phyloP scores from a whole-genome alignment of 2,329 filamentous ascomycete genomes.

The Microdochium bolleyi region DNA sequence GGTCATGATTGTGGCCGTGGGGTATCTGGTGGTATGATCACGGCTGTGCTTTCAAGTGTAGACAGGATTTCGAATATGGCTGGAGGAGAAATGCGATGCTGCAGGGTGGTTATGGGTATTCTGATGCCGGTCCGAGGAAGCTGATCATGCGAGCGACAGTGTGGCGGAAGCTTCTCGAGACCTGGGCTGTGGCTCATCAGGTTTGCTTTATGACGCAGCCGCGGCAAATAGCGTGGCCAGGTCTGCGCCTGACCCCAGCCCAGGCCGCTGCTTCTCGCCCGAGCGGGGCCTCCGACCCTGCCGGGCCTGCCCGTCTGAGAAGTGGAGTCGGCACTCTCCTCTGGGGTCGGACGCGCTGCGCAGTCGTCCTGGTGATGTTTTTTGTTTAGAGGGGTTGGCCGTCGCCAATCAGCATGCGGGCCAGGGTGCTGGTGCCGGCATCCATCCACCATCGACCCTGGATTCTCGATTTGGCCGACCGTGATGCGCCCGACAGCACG shows the following conservation, averaged over 20 bases:
- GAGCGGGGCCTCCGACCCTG: neutral
- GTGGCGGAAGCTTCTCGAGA: constrained; percentile 9
- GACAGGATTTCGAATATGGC: neutral
- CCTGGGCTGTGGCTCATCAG: constrained; percentile 1
- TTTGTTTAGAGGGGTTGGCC: neutral
- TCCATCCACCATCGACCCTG: too few relatives aligned
- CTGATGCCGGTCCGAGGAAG: too few relatives aligned
- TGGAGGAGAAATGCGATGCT: too few relatives aligned
- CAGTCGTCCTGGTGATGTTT: neutral
- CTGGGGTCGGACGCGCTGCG: neutral
- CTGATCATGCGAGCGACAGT: constrained; percentile 2
- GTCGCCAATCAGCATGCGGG: neutral
- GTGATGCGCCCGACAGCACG: too few relatives aligned
- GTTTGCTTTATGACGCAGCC: neutral
- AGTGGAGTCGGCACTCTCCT: neutral
- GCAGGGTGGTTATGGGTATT: too few relatives aligned
- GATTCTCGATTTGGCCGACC: too few relatives aligned
- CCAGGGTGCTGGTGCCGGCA: too few relatives aligned
- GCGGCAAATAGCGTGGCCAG: neutral
- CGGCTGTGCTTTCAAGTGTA: neutral
- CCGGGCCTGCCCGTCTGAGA: neutral
- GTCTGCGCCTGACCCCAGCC: neutral
- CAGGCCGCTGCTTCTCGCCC: neutral
- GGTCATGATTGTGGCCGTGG: constrained; percentile 13
- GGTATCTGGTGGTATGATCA: constrained; percentile 1